phyloP scores from a whole-genome alignment of 73 alveolate genomes.

The Tetrahymena malaccensis region DNA sequence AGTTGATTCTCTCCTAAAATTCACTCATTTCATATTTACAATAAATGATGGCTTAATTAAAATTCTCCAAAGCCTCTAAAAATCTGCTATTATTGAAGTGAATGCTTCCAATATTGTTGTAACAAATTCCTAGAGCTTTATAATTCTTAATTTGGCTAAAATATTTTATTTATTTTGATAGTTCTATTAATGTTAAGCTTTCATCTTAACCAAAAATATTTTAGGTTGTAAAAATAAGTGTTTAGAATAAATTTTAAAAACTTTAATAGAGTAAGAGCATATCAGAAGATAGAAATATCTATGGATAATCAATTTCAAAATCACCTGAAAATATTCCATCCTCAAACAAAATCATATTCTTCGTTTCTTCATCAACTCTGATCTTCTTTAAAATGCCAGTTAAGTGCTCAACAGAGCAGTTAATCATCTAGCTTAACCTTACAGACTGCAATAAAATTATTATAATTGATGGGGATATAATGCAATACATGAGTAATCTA shows the following conservation, averaged over 20 bases:
- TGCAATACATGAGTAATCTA: not conserved
- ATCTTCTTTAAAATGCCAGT: not conserved
- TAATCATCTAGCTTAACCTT: not conserved
- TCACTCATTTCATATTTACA: not conserved
- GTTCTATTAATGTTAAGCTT: not conserved
- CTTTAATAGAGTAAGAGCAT: not conserved
- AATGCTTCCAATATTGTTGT: not conserved
- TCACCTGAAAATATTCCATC: not conserved
- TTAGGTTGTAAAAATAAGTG: not conserved
- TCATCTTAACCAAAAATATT: not conserved
- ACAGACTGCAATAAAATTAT: not conserved
- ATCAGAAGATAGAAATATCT: not conserved
- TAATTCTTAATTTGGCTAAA: not conserved
- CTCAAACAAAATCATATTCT: not conserved
- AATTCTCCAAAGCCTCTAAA: not conserved
- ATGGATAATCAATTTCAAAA: not conserved
- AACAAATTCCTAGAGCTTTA: not conserved
- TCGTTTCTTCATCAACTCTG: not conserved
- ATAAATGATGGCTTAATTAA: not conserved
- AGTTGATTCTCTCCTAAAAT: not conserved
- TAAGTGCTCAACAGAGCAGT: not conserved
- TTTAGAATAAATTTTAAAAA: not conserved
- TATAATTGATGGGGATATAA: not conserved
- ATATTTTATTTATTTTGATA: not conserved
- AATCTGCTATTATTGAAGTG: not conserved